Conservation (phyloP, 768 basidiomycete genomes). For the Pulveroboletus sp. region DNA sequence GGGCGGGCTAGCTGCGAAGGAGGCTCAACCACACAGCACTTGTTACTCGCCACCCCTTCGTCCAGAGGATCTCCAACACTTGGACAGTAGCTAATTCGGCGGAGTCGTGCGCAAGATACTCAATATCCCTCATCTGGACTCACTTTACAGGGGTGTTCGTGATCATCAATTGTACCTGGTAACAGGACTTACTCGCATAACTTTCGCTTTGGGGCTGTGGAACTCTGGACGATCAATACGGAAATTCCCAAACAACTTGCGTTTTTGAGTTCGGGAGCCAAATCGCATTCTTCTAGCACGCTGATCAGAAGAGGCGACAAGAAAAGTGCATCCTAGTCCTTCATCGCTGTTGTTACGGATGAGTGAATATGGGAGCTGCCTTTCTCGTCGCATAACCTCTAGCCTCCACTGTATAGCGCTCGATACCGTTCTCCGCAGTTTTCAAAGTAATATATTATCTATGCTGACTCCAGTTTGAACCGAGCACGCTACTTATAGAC, state of each 20-base stretch:
- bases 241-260: neutral
- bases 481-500: no score
- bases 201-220: neutral
- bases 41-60: neutral
- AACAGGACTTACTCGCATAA: neutral
- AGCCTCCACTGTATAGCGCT: neutral
- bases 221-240: neutral
- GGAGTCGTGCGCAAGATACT: neutral
- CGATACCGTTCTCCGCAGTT: neutral
- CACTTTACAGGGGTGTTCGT: neutral
- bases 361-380: neutral
- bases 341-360: neutral
- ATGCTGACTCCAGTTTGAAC: neutral
- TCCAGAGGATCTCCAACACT: neutral
- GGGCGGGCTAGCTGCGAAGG: slow-evolving; percentile 41
- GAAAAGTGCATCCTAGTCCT: neutral
- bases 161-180: neutral
- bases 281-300: neutral
- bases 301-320: neutral
- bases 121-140: neutral
- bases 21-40: slow-evolving; percentile 4
- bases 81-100: neutral
- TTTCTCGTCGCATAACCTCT: no score
- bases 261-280: neutral
- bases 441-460: neutral